Base-by-base conservation (phyloP, 2,329 filamentous ascomycete genomes). In the Talaromyces sp. region DNA sequence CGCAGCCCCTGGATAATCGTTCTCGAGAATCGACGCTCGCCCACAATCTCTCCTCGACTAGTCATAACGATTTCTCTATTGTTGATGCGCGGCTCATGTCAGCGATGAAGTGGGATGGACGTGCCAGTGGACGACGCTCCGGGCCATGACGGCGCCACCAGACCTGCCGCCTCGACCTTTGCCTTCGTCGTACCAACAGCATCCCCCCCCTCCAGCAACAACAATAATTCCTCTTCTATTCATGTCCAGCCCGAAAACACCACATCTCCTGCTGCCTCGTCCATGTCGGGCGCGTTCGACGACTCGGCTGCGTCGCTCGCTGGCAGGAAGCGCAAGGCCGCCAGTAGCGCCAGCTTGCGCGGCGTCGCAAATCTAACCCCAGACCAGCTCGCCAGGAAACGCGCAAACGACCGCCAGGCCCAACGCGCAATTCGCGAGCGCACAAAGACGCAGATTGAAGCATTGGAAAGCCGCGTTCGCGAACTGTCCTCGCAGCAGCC, bases 371-470 rank as follows among this genome's bases (percentile, higher is more conserved):
- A 90, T 70, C 83, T 96, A 72, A 96, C 91, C 10, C 90, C 92
- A 5, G 90, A 93, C 64, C 93, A 96, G 77, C 85, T 96, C 63
- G 91, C 89, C 33, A 90, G 92, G 75, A 97, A 96, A 81, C 85
- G 93, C 66, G 91, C 91, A 70, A 96, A 96, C 84, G 91, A 96
- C 73, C 87, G 91, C 62, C 91, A 96, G 75, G 92, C 91, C 33
- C 91, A 96, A 74, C 85, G 91, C 56, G 91, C 90, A 44, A 95
- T 96, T 63, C 84, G 91, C 50, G 90, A 94, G 78, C 86, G 91
- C 60, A 95, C 91, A 31, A 91, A 89, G 77, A 85, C 87, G 62
- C 89, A 90, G 74, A 95, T 95, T 67, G 90, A 94, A 72, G 79
- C 77, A 6, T 80, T 95, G 63, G 89, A 95, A 74, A 82, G 82